Evolutionary conservation across 2,329 filamentous ascomycete species (phyloP), one percentile per base, ranked within the genome.

Genomic region (Ophiostoma fasciatum): DNA sequence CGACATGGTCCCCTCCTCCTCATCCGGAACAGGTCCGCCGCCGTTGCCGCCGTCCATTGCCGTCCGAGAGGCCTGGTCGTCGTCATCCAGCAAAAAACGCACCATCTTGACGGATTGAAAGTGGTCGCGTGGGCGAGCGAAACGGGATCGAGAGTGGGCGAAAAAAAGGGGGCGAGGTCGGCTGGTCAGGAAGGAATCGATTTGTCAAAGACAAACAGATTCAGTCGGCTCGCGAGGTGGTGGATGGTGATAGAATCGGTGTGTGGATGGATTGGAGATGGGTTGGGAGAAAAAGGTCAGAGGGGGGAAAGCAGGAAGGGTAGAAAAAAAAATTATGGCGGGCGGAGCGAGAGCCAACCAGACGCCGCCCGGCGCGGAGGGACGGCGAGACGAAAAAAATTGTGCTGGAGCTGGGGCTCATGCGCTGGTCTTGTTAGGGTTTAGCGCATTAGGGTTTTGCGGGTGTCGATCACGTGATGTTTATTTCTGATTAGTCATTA

Each of bases 51-150:
- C n/a, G n/a, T n/a, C n/a, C n/a, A n/a, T n/a, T n/a, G n/a, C n/a
- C n/a, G n/a, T n/a, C n/a, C n/a, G n/a, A n/a, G n/a, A n/a, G n/a
- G n/a, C n/a, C n/a, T n/a, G n/a, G n/a, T n/a, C n/a, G n/a, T n/a
- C n/a, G n/a, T n/a, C n/a, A n/a, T n/a, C n/a, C n/a, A n/a, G n/a
- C 15, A 4, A n/a, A 27, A 11, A 35, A 41, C 43, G 43, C 71
- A 79, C 74, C 74, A 79, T 79, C 60, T 76, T 78, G 73, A 66
- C 65, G 69, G 61, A 68, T 66, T 65, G 55, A 47, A 48, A 36
- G 22, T 45, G 42, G 58, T 52, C 56, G 46, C 51, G 48, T 28
- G 23, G 23, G 46, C 51, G 55, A 52, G 52, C 51, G 38, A 39
- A 43, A 23, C 12, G 9, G 22, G 7, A 23, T 63, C 62, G 65